These are phyloP conservation scores for Oryza longistaminata DNA, from an alignment of 176 grass and related monocot species.

Conservation along the genomic window DNA sequence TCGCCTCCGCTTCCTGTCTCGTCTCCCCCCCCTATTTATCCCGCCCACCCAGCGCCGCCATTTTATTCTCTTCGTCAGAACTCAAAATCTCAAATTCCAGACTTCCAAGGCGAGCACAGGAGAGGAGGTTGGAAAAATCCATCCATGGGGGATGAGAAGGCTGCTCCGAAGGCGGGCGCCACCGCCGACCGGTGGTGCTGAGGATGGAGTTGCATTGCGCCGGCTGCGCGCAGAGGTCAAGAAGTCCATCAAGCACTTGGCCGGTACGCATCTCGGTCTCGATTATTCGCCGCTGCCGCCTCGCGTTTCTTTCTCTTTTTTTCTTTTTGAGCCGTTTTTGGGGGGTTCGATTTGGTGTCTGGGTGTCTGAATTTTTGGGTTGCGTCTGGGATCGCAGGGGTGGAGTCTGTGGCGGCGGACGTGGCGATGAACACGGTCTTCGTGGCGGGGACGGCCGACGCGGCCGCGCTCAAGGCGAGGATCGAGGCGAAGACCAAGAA, in stretches of 20 bases:
- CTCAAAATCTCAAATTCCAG: not conserved
- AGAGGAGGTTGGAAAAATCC: not conserved
- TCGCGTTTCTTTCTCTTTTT: too few relatives aligned
- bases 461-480: conserved; percentile 52
- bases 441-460: conserved; percentile 55
- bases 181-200: conserved; percentile 42
- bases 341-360: not conserved
- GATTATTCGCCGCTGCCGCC: too few relatives aligned
- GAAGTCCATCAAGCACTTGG: conserved; percentile 41
- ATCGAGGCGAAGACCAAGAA: conserved; percentile 60
- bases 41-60: not conserved
- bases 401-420: conserved; percentile 41
- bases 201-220: conserved; percentile 70
- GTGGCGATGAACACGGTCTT: conserved; percentile 41
- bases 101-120: not conserved
- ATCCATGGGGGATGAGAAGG: conserved; percentile 36
- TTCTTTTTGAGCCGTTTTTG: too few relatives aligned
- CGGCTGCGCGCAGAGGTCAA: conserved; percentile 75
- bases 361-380: not conserved
- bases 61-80: conserved; percentile 24
- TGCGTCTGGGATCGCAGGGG: conserved; percentile 36
- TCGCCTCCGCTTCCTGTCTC: not conserved
- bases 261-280: conserved; percentile 30
- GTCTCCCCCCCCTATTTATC: conserved; percentile 32
- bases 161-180: not conserved